Base-by-base conservation (phyloP, 1,139 yeast genomes). In the Yamadazyma spencermartinsiae region DNA sequence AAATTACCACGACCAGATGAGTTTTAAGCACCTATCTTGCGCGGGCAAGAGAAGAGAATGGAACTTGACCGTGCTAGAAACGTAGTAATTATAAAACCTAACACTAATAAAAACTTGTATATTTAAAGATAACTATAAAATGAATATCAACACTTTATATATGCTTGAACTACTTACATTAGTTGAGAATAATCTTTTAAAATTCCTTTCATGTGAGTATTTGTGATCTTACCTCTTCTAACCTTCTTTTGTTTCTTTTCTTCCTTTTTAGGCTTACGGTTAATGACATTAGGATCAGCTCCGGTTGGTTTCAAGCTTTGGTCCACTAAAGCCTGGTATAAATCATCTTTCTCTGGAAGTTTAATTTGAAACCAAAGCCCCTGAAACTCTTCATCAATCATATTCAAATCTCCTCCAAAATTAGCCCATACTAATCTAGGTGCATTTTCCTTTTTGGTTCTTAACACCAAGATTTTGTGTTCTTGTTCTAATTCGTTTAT, bases 391-490 rank as follows among this genome's bases (percentile, higher is more conserved):
- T 80, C 82, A 52, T 87, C 96, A 28, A 88, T 74, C 7, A 77
- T 72, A 25, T 86, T 87, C 42, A 89, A 66, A 35, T 82, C 79
- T 6, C 90, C 88, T 20, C 94, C 82, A 38, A 68, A 72, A 54
- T 92, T 92, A 12, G 94, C 82, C 98, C 98, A 94, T 11, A 92
- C 87, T 43, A 84, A 77, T 46, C 96, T 69, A 10, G 98, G 96
- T 1, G 89, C 73, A 56, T 86, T 88, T 53, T 92, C 98, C 69
- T 94, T 92, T 55, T 90, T 89, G 32, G 95, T 88, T 41, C 96
- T 75, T 49, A 88, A 68, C 3, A 92, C 96, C 32, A 92, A 71
- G 30, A 90, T 80, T 50, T 86, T 83, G 44, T 84, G 78, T 39
- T 84, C 82, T 39, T 74, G 72, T 56, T 92, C 98, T 33, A 92